These are phyloP conservation scores for Suillus spraguei DNA, from an alignment of 768 basidiomycete genomes.

Conservation along the genomic window DNA sequence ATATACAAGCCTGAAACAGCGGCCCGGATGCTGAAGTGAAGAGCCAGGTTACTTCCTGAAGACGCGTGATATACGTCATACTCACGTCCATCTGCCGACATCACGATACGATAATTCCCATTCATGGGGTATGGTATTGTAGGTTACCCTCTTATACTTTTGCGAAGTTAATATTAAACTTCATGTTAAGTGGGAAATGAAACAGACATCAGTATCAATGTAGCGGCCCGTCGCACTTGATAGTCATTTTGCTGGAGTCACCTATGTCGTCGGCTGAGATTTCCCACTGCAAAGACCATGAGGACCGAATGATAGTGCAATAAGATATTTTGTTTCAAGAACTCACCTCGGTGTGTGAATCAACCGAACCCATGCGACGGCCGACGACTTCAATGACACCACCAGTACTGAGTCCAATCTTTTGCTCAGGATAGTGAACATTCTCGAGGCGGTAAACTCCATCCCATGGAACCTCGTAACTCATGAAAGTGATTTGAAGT, in stretches of 20 bases:
- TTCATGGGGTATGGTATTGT: neutral
- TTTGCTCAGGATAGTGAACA: neutral
- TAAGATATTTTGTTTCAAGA: no score
- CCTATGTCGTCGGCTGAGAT: no score
- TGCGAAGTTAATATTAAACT: neutral
- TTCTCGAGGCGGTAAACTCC: neutral
- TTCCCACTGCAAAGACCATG: no score
- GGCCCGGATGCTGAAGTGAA: neutral
- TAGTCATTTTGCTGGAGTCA: neutral
- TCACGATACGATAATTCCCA: neutral
- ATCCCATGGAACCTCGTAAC: neutral
- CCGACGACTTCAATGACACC: neutral
- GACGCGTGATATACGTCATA: neutral
- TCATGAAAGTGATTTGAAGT: neutral
- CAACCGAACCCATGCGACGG: neutral
- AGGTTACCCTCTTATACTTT: neutral
- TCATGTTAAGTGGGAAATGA: neutral
- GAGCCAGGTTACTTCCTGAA: neutral
- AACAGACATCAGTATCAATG: neutral
- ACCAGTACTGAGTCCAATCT: neutral
- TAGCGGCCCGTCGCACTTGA: neutral
- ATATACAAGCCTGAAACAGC: neutral
- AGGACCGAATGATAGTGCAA: no score
- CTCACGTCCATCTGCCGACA: neutral
- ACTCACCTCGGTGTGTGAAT: no score